These are phyloP conservation scores for Naegleria lovaniensis DNA, from an alignment of 208 protist species.

Conservation along the genomic window DNA sequence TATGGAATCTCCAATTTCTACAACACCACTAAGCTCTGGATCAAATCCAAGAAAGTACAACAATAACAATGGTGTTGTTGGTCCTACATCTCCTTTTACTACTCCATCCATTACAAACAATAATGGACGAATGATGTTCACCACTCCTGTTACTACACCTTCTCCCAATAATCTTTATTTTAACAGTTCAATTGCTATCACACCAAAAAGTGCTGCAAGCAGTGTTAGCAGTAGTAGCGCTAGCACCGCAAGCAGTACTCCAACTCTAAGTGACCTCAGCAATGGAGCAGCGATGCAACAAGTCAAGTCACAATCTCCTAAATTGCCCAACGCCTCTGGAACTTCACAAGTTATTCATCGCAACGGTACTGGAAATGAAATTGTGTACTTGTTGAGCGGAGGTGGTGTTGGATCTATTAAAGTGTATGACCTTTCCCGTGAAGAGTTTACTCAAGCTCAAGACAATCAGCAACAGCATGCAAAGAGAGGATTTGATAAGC, in stretches of 20 bases:
- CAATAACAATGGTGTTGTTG: background rate
- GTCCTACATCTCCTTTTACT: background rate
- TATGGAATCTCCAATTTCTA: background rate
- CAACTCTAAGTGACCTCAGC: background rate
- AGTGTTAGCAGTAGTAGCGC: background rate
- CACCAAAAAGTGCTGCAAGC: background rate
- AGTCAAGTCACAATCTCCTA: background rate
- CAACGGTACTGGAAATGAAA: background rate
- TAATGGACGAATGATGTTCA: background rate
- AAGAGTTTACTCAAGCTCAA: background rate
- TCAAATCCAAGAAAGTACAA: background rate
- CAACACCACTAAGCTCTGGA: background rate
- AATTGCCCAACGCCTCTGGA: background rate
- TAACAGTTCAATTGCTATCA: background rate
- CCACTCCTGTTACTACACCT: background rate
- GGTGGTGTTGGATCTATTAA: conserved; percentile 17
- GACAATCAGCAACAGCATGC: background rate
- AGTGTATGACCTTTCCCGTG: background rate
- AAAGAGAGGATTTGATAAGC: background rate
- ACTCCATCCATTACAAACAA: background rate
- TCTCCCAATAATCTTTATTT: background rate
- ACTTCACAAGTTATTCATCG: background rate
- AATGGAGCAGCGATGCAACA: background rate
- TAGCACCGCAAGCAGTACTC: background rate
- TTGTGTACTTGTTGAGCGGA: background rate